These are phyloP conservation scores for Ascocoryne sarcoides DNA, from an alignment of 2,329 filamentous ascomycete genomes.

Conservation along the genomic window DNA sequence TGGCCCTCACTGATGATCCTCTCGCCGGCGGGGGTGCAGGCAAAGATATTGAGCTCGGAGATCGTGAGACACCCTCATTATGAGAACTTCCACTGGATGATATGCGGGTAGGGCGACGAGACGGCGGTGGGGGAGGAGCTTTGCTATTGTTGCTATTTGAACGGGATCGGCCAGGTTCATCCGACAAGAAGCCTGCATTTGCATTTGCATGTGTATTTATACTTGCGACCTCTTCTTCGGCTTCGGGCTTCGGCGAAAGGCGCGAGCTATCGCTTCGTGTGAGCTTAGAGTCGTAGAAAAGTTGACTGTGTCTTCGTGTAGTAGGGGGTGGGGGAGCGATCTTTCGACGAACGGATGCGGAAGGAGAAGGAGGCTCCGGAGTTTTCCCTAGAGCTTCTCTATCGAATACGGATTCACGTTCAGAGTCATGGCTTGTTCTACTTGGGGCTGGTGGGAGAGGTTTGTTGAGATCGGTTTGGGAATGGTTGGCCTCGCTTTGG, in stretches of 20 bases:
- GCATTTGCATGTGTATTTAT: constrained; percentile 10
- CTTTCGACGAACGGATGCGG: constrained; percentile 26
- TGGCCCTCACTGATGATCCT: constrained; percentile 15
- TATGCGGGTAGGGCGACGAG: constrained; percentile 20
- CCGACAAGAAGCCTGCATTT: not conserved
- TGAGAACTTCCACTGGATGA: constrained; percentile 9
- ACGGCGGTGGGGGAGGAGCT: constrained; percentile 28
- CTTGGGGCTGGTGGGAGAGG: constrained; percentile 48
- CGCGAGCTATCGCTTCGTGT: constrained; percentile 17
- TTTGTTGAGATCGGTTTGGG: constrained; percentile 47
- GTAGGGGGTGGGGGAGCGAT: constrained; percentile 34
- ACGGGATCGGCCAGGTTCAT: constrained; percentile 5
- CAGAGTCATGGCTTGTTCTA: constrained; percentile 35
- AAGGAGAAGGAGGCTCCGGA: constrained; percentile 35
- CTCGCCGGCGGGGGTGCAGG: constrained; percentile 33
- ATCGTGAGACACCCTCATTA: constrained; percentile 11
- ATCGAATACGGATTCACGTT: constrained; percentile 43
- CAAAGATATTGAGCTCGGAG: constrained; percentile 24
- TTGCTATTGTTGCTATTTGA: constrained; percentile 13
- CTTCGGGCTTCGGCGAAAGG: constrained; percentile 24
- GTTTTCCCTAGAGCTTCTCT: constrained; percentile 44
- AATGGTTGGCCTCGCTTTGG: constrained; percentile 11
- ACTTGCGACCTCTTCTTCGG: constrained; percentile 17
- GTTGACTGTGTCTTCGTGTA: constrained; percentile 27
- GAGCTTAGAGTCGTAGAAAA: constrained; percentile 22